Evolutionary conservation across 306 rosid species (phyloP), one percentile per base, ranked within the genome.

Genomic region (Casuarina equisetifolia): DNA sequence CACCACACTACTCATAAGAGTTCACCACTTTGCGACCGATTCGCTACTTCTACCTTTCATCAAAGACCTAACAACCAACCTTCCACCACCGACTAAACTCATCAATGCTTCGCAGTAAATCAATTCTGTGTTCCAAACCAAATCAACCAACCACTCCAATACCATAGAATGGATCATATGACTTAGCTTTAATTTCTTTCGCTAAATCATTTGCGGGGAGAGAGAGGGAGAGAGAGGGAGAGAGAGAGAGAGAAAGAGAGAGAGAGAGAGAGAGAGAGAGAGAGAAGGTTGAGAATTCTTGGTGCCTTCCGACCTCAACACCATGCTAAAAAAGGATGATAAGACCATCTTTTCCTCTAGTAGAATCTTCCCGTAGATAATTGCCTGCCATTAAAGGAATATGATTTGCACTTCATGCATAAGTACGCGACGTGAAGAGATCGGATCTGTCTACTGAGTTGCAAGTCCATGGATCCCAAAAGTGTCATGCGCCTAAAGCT

Each of bases 301-400:
- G 54, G 16, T 25, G n/a, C 32, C 44, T 42, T 54, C 19, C 57
- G 69, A 25, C 12, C 45, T 68, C 16, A 36, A 51, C 10, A 42
- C 43, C 71, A 40, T 62, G 44, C 69, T 35, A 36, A 62, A 61
- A 42, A 19, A 48, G 19, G 39, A 1, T 6, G 12, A 76, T 32
- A 11, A 50, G 51, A 38, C 42, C 20, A 50, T 16, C 74, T 44
- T 20, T 38, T 53, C 69, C 44, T 55, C 39, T 52, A 77, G 69
- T 77, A 55, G 69, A 69, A 69, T 77, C 75, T 77, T 43, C 53
- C 48, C 43, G 53, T 4, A 53, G 36, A 58, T 58, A 77, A 45
- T 25, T 77, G 81, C 81, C 81, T 69, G 75, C 81, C 81, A 77
- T 77, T 55, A 69, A 45, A 40, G 17, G 32, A 38, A 43, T 5